A percentile compares a stretch with the other conserved stretches of the same genome.
Evolutionary conservation across 2,329 filamentous ascomycete species (phyloP).

Genomic region (Xylaria sp.): DNA sequence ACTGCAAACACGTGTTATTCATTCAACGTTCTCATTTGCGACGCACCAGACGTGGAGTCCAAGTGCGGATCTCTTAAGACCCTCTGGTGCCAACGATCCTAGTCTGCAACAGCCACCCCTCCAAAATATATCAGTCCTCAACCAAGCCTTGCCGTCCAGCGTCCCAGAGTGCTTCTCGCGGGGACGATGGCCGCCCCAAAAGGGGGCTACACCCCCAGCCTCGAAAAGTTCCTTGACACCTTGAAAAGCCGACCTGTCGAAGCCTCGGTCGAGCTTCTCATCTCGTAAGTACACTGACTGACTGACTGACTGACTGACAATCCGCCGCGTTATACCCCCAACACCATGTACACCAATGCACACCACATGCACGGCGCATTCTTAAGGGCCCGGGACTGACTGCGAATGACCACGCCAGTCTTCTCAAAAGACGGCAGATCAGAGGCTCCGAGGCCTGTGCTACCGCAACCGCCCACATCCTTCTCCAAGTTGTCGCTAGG

Average conservation of each 20-base stretch:
- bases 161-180: background rate
- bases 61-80: slow-evolving; percentile 5
- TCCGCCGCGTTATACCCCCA: background rate
- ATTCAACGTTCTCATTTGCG: slow-evolving; percentile 4
- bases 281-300: slow-evolving; percentile 69
- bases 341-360: background rate
- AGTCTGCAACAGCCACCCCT: slow-evolving; percentile 19
- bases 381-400: slow-evolving; percentile 15
- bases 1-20: slow-evolving; percentile 9
- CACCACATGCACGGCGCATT: slow-evolving; percentile 12
- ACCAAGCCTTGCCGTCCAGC: background rate
- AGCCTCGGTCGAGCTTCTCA: slow-evolving; percentile 82
- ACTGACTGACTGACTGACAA: background rate
- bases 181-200: slow-evolving; percentile 66
- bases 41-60: slow-evolving; percentile 20
- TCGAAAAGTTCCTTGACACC: slow-evolving; percentile 82
- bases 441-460: slow-evolving; percentile 88
- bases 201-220: slow-evolving; percentile 73
- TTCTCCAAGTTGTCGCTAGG: slow-evolving; percentile 85
- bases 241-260: slow-evolving; percentile 81
- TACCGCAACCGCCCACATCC: slow-evolving; percentile 87
- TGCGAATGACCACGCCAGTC: slow-evolving; percentile 60
- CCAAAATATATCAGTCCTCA: background rate
- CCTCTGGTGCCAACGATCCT: slow-evolving; percentile 9
- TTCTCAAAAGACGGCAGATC: slow-evolving; percentile 92